These are phyloP conservation scores for Coemansia sp. DNA, from an alignment of 192 early-diverging fungal genomes.

Conservation along the genomic window DNA sequence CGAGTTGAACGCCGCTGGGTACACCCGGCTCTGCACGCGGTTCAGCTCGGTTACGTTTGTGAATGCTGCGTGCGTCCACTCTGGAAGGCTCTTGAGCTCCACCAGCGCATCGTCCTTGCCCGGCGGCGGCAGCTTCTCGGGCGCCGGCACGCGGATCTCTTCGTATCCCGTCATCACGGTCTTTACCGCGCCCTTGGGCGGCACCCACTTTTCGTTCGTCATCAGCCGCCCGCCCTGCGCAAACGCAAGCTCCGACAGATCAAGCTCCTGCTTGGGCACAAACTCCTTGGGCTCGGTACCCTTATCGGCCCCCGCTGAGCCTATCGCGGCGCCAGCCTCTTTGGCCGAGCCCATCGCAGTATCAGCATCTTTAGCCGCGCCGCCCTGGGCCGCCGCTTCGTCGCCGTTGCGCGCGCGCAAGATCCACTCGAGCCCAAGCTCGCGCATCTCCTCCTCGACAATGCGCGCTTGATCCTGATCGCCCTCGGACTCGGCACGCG, in stretches of 20 bases:
- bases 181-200: conserved; percentile 94
- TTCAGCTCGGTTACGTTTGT: conserved; percentile 70
- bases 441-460: conserved; percentile 69
- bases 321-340: not conserved
- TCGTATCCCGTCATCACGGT: conserved; percentile 86
- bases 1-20: conserved; percentile 78
- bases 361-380: not conserved
- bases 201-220: conserved; percentile 93
- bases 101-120: conserved; percentile 65
- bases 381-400: not conserved
- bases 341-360: not conserved
- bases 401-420: conserved; percentile 58
- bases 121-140: conserved; percentile 63
- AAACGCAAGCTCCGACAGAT: conserved; percentile 84
- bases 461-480: conserved; percentile 52
- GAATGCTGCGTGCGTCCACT: conserved; percentile 82
- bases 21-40: conserved; percentile 86
- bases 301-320: not conserved
- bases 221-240: conserved; percentile 93
- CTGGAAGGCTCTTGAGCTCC: conserved; percentile 64
- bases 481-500: conserved; percentile 61
- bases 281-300: conserved; percentile 18
- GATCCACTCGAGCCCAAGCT: conserved; percentile 67
- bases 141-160: conserved; percentile 93
- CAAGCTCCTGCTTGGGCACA: conserved; percentile 47